Evolutionary conservation across 139 green algal species (phyloP).

Genomic region (Gonium pectorale): DNA sequence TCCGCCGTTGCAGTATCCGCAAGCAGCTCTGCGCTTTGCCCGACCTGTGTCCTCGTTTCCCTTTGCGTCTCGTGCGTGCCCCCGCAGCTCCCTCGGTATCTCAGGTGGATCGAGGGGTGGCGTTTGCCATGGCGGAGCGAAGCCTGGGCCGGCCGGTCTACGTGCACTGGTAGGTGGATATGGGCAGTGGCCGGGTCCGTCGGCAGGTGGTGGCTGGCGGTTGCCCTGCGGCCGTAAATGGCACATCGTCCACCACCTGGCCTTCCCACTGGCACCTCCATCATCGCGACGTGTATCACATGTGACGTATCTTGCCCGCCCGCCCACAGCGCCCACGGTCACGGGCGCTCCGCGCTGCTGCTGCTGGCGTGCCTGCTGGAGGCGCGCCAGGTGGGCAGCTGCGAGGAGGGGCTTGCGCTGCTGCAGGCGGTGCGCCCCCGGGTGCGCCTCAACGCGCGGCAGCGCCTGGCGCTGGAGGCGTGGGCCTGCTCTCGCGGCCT

Average conservation of each 20-base stretch:
- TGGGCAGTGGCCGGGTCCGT: too few relatives aligned
- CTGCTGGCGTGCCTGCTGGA: conserved; percentile 57
- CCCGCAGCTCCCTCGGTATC: conserved; percentile 50
- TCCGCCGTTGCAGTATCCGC: too few relatives aligned
- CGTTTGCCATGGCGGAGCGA: conserved; percentile 61
- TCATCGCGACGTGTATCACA: background rate
- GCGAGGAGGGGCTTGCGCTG: conserved; percentile 38
- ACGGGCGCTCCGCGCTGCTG: conserved; percentile 67
- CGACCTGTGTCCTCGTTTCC: background rate
- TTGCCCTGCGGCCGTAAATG: too few relatives aligned
- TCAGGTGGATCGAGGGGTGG: conserved; percentile 67
- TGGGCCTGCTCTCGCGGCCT: background rate
- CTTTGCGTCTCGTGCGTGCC: background rate
- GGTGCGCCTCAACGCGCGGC: conserved; percentile 32
- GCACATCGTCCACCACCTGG: too few relatives aligned
- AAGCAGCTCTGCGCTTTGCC: too few relatives aligned
- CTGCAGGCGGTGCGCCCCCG: conserved; percentile 40
- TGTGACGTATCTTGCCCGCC: too few relatives aligned
- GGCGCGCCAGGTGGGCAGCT: background rate
- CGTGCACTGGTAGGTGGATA: conserved; percentile 78
- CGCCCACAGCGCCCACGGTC: conserved; percentile 62
- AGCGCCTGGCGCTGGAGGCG: conserved; percentile 30
- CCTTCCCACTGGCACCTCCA: background rate
- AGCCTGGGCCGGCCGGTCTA: conserved; percentile 53
- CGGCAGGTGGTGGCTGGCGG: too few relatives aligned